Evolutionary conservation across 1,284 basidiomycete species (phyloP).

Genomic region (Puccinia hordei): DNA sequence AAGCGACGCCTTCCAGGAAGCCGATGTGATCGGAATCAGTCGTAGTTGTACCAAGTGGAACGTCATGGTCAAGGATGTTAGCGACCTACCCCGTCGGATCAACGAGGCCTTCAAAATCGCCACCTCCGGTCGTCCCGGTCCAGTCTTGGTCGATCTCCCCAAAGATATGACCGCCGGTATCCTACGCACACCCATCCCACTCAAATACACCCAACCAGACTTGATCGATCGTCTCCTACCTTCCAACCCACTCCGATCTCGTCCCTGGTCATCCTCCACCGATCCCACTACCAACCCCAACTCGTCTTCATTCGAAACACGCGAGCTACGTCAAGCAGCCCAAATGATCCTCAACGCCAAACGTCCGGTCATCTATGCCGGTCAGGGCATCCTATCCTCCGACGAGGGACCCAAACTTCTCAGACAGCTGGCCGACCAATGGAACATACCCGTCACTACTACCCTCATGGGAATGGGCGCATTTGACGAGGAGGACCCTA

Average conservation of each 20-base stretch:
- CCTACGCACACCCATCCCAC: slow-evolving; percentile 80
- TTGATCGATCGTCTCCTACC: slow-evolving; percentile 73
- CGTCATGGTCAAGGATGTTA: slow-evolving; percentile 97
- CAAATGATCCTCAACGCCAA: slow-evolving; percentile 87
- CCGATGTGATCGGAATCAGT: slow-evolving; percentile 93
- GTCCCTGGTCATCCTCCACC: slow-evolving; percentile 53
- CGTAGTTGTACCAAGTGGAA: slow-evolving; percentile 99
- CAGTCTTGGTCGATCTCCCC: slow-evolving; percentile 94
- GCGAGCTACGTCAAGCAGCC: slow-evolving; percentile 82
- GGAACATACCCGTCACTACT: slow-evolving; percentile 94
- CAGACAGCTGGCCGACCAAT: slow-evolving; percentile 75
- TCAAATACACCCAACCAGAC: slow-evolving; percentile 83
- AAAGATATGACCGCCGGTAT: slow-evolving; percentile 96
- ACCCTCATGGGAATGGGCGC: slow-evolving; percentile 93
- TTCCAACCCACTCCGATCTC: slow-evolving; percentile 62
- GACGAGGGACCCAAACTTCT: slow-evolving; percentile 81
- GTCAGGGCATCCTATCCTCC: slow-evolving; percentile 83
- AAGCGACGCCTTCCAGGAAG: slow-evolving; percentile 97
- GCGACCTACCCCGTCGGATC: slow-evolving; percentile 89
- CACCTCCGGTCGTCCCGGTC: slow-evolving; percentile 91
- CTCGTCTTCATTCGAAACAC: slow-evolving; percentile 50
- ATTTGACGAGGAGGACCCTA: slow-evolving; percentile 82
- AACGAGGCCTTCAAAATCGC: slow-evolving; percentile 99
- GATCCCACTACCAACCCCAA: slow-evolving; percentile 51
- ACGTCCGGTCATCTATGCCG: slow-evolving; percentile 89